Conservation (phyloP, 495 filamentous ascomycete genomes). For the Aspergillus egyptiacus region DNA sequence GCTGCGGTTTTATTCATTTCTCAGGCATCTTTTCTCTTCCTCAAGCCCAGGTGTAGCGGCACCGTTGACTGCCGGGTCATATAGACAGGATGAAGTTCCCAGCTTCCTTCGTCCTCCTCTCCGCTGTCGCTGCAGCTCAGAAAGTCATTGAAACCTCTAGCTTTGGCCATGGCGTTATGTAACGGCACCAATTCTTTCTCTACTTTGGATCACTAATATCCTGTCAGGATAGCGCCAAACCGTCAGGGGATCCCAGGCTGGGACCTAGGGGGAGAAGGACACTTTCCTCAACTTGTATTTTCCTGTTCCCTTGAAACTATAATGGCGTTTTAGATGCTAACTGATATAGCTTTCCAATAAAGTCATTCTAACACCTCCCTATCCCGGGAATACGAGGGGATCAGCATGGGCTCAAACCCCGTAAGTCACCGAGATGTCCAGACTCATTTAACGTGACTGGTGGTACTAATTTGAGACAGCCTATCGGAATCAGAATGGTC, state of each 20-base stretch:
- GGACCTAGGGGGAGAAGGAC: constrained; percentile 63
- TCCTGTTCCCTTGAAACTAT: background rate
- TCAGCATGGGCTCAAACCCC: constrained; percentile 70
- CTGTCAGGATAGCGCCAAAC: constrained; percentile 55
- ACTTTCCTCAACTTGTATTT: constrained; percentile 57
- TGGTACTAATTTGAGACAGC: constrained; percentile 23
- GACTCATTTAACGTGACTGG: background rate
- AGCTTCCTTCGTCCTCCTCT: constrained; percentile 41
- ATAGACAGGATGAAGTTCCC: constrained; percentile 36
- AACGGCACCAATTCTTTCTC: constrained; percentile 3
- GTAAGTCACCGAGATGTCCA: constrained; percentile 35
- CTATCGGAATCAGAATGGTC: constrained; percentile 61
- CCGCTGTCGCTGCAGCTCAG: constrained; percentile 53
- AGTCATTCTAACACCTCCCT: constrained; percentile 82
- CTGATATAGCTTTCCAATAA: constrained; percentile 67
- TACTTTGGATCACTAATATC: too few species aligned
- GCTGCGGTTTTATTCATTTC: too few species aligned
- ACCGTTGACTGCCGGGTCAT: background rate
- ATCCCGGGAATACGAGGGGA: constrained; percentile 78
- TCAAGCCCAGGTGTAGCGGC: background rate
- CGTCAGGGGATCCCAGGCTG: constrained; percentile 56
- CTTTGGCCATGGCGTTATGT: constrained; percentile 70
- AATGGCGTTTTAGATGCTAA: constrained; percentile 6
- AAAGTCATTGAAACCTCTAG: constrained; percentile 61
- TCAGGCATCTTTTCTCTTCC: background rate